Evolutionary conservation across 768 basidiomycete species (phyloP).

Genomic region (Panus rudis): DNA sequence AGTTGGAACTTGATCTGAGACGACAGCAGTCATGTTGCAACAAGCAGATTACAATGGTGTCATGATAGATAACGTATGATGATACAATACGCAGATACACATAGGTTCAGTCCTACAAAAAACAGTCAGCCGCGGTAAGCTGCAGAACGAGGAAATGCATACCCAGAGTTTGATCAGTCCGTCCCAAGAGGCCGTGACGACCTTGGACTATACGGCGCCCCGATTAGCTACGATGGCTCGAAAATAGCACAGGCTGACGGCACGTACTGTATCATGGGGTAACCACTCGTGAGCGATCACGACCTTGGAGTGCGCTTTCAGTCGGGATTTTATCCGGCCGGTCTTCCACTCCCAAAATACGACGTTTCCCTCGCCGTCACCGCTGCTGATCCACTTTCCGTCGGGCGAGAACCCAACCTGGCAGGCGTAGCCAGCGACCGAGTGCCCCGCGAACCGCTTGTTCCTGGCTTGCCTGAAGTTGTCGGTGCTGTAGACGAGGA

Average conservation of each 20-base stretch:
- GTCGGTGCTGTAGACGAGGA: slow-evolving; percentile 94
- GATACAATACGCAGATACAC: slow-evolving; percentile 5
- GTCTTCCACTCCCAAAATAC: slow-evolving; percentile 99
- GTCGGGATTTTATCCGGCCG: slow-evolving; percentile 86
- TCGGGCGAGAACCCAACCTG: slow-evolving; percentile 97
- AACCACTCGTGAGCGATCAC: slow-evolving; percentile 98
- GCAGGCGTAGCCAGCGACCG: slow-evolving; percentile 95
- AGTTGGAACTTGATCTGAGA: too few relatives aligned
- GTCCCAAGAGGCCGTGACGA: slow-evolving; percentile 97
- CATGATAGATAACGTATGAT: slow-evolving; percentile 3
- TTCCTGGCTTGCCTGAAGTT: slow-evolving; percentile 98
- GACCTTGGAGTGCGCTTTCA: slow-evolving; percentile 91
- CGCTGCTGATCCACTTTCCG: slow-evolving; percentile 96
- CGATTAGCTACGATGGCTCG: too few relatives aligned
- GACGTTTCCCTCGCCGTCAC: slow-evolving; percentile 90
- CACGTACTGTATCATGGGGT: slow-evolving; percentile 89
- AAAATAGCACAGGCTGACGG: slow-evolving; percentile 11
- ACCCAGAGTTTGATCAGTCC: slow-evolving; percentile 98
- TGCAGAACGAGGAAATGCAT: slow-evolving; percentile 24
- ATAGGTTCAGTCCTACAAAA: slow-evolving; percentile 24
- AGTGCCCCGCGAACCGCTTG: slow-evolving; percentile 96
- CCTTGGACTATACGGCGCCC: slow-evolving; percentile 70
- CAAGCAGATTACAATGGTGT: slow-evolving; percentile 6
- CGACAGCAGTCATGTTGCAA: background rate
- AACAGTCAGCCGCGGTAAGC: slow-evolving; percentile 16